phyloP scores from a whole-genome alignment of 805 yeast species.

The Phaffomyces antillensis region DNA sequence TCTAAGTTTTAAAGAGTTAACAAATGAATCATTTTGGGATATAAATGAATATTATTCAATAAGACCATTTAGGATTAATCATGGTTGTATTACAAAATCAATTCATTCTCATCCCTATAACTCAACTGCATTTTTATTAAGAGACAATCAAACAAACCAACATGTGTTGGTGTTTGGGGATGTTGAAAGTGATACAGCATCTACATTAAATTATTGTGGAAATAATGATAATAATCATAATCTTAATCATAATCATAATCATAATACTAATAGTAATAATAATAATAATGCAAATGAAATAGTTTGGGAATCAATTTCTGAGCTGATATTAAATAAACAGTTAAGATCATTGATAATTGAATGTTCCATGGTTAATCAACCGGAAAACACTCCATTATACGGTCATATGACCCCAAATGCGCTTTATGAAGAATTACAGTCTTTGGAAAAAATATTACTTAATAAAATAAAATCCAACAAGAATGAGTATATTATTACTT shows the following conservation, averaged over 20 bases:
- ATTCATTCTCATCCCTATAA: slow-evolving; percentile 20
- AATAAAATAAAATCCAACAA: not conserved
- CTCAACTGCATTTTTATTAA: slow-evolving; percentile 54
- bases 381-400: slow-evolving; percentile 44
- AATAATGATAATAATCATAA: too few relatives aligned
- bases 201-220: slow-evolving; percentile 27
- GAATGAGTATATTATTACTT: not conserved
- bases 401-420: slow-evolving; percentile 77
- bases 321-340: slow-evolving; percentile 30
- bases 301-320: slow-evolving; percentile 56
- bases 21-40: slow-evolving; percentile 1
- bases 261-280: too few relatives aligned
- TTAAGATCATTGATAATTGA: slow-evolving; percentile 63
- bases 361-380: slow-evolving; percentile 55
- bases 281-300: not conserved
- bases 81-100: slow-evolving; percentile 30
- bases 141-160: slow-evolving; percentile 26
- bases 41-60: slow-evolving; percentile 18
- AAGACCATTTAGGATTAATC: slow-evolving; percentile 31
- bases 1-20: slow-evolving; percentile 16
- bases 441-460: not conserved
- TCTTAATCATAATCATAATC: too few relatives aligned
- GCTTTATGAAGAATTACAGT: slow-evolving; percentile 48
- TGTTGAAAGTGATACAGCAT: slow-evolving; percentile 58
- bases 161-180: slow-evolving; percentile 73